Conservation (phyloP, 805 yeast genomes). For the Sugiyamaella mastotermitis region DNA sequence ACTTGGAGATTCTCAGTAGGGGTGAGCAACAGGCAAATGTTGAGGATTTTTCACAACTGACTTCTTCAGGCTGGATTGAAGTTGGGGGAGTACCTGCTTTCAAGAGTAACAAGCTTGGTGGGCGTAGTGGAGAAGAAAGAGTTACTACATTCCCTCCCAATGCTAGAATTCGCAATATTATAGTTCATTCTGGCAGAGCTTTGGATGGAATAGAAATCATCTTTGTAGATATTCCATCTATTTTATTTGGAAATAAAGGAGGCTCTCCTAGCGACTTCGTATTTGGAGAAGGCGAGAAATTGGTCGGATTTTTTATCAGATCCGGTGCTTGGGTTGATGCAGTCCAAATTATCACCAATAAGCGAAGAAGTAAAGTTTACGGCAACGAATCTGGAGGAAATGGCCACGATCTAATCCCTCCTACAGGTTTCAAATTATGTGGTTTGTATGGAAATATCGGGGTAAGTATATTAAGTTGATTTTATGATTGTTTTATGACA, state of each 20-base stretch:
- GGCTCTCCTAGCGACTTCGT: slow-evolving; percentile 42
- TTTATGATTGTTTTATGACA: no score
- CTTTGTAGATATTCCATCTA: slow-evolving; percentile 26
- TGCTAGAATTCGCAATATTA: slow-evolving; percentile 39
- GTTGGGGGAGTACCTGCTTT: slow-evolving; percentile 9
- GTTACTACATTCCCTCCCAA: slow-evolving; percentile 26
- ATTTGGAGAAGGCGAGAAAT: slow-evolving; percentile 51
- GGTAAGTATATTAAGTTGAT: slow-evolving; percentile 38
- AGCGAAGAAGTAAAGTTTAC: slow-evolving; percentile 39
- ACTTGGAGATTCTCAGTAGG: slow-evolving; percentile 49
- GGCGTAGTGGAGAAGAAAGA: slow-evolving; percentile 24
- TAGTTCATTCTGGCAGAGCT: slow-evolving; percentile 70
- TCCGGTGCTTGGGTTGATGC: slow-evolving; percentile 91
- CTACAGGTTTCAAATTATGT: slow-evolving; percentile 51
- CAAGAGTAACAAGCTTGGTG: slow-evolving; percentile 20
- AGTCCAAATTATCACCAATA: slow-evolving; percentile 57
- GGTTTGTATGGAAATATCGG: slow-evolving; percentile 71
- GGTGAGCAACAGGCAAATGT: slow-evolving; percentile 56
- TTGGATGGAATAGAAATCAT: slow-evolving; percentile 71
- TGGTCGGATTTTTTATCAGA: slow-evolving; percentile 57
- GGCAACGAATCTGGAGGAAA: slow-evolving; percentile 73
- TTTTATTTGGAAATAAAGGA: slow-evolving; percentile 33
- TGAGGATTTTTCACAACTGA: slow-evolving; percentile 40
- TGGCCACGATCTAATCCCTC: slow-evolving; percentile 52
- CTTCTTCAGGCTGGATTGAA: background rate